Conservation (phyloP, 371 early-diverging fungal species). For the Syncephalis plumigaleata region DNA sequence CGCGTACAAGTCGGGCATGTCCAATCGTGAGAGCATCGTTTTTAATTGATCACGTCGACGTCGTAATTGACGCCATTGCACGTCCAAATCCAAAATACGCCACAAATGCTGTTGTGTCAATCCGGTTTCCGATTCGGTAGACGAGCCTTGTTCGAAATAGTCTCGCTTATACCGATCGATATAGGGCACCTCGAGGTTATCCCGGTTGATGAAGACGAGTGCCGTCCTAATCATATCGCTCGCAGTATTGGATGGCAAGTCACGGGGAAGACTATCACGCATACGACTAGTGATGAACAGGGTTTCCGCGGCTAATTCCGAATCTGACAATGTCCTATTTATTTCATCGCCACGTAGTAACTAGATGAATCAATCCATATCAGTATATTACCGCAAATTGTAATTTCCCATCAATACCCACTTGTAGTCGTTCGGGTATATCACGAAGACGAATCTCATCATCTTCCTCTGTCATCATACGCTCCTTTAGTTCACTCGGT, state of each 20-base stretch:
- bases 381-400: background rate
- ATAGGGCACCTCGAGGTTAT: conserved; percentile 81
- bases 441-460: conserved; percentile 75
- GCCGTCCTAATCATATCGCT: conserved; percentile 21
- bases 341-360: conserved; percentile 17
- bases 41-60: conserved; percentile 26
- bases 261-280: conserved; percentile 16
- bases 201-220: conserved; percentile 49
- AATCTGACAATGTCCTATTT: conserved; percentile 14
- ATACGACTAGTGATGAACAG: conserved; percentile 26
- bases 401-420: conserved; percentile 2
- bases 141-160: conserved; percentile 26
- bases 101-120: conserved; percentile 17
- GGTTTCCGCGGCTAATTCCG: conserved; percentile 31
- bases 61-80: conserved; percentile 51
- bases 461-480: conserved; percentile 84
- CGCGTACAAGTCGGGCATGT: conserved; percentile 27
- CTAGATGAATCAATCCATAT: conserved; percentile 1
- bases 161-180: conserved; percentile 78
- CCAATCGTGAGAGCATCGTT: conserved; percentile 21
- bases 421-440: conserved; percentile 85
- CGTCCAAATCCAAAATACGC: conserved; percentile 74
- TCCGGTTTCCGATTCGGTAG: too few species aligned
- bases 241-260: conserved; percentile 10
- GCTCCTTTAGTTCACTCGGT: conserved; percentile 71